phyloP scores from a whole-genome alignment of 2,329 filamentous ascomycete species.

The Magnaporthiopsis rhizophila region DNA sequence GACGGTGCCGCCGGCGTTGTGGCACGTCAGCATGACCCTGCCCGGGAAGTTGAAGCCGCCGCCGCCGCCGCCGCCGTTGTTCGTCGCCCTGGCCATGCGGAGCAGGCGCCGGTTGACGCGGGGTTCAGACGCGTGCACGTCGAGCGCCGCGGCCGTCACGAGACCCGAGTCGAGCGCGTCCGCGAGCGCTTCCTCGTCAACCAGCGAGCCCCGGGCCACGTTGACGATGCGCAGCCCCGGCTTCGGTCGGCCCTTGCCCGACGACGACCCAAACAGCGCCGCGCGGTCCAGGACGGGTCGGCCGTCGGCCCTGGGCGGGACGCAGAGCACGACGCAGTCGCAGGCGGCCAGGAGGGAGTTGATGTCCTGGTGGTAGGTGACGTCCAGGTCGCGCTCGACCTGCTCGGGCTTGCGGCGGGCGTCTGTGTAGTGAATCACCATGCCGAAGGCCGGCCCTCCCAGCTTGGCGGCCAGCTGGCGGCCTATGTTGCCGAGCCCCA shows the following conservation, averaged over 20 bases:
- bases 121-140: slow-evolving; percentile 46
- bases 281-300: background rate
- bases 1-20: slow-evolving; percentile 47
- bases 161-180: slow-evolving; percentile 36
- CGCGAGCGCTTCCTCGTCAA: slow-evolving; percentile 41
- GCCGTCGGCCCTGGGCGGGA: slow-evolving; percentile 23
- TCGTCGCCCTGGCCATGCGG: slow-evolving; percentile 24
- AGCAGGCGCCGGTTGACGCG: slow-evolving; percentile 29
- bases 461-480: slow-evolving; percentile 44
- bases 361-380: slow-evolving; percentile 16
- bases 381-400: slow-evolving; percentile 35
- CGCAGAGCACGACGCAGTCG: slow-evolving; percentile 44
- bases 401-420: slow-evolving; percentile 28
- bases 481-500: slow-evolving; percentile 52
- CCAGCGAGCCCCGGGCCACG: slow-evolving; percentile 44
- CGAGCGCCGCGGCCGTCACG: slow-evolving; percentile 37
- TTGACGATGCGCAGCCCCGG: slow-evolving; percentile 43
- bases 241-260: slow-evolving; percentile 34
- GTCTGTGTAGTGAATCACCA: slow-evolving; percentile 51
- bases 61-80: too few relatives aligned
- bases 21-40: slow-evolving; percentile 31
- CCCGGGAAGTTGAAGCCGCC: background rate
- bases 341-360: slow-evolving; percentile 34
- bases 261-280: slow-evolving; percentile 26
- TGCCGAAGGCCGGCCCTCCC: slow-evolving; percentile 41